These are phyloP conservation scores for Corymbia calophylla DNA, from an alignment of 441 rosid species.

Conservation along the genomic window DNA sequence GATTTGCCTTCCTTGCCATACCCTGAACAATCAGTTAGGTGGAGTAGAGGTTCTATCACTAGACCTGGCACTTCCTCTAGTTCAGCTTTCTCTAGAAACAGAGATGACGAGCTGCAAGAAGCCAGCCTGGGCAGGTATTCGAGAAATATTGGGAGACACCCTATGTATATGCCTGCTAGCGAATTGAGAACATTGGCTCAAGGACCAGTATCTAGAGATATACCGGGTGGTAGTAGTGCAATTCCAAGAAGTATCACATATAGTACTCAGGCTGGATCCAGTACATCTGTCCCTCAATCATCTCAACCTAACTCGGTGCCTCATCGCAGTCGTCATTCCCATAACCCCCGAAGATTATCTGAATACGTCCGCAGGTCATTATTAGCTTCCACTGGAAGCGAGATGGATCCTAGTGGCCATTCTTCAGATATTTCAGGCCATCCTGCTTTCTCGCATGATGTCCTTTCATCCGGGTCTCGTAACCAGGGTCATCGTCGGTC, in stretches of 20 bases:
- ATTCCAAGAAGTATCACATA: background rate
- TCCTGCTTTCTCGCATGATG: conserved; percentile 36
- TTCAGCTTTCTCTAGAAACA: conserved; percentile 27
- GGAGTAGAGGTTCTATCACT: conserved; percentile 47
- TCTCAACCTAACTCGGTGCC: background rate
- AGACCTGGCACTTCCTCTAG: conserved; percentile 31
- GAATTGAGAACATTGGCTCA: conserved; percentile 26
- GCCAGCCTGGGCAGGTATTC: conserved; percentile 28
- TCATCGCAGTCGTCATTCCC: conserved; percentile 1
- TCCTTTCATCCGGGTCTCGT: conserved; percentile 38
- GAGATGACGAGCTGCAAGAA: conserved; percentile 13
- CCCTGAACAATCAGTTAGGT: conserved; percentile 44
- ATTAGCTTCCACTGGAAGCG: background rate
- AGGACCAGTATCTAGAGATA: background rate
- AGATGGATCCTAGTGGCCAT: background rate
- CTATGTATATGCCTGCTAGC: conserved; percentile 38
- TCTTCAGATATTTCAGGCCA: conserved; percentile 9
- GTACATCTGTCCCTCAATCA: background rate
- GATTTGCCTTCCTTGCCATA: conserved; percentile 45
- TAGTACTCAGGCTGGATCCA: background rate
- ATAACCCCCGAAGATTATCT: conserved; percentile 7
- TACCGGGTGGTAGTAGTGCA: background rate
- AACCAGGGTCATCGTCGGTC: conserved; percentile 41
- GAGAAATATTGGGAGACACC: conserved; percentile 41
- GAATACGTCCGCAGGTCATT: conserved; percentile 4